Evolutionary conservation across 441 rosid genomes (phyloP), one percentile per base, ranked within the genome.

Genomic region (Gossypium gossypioides): DNA sequence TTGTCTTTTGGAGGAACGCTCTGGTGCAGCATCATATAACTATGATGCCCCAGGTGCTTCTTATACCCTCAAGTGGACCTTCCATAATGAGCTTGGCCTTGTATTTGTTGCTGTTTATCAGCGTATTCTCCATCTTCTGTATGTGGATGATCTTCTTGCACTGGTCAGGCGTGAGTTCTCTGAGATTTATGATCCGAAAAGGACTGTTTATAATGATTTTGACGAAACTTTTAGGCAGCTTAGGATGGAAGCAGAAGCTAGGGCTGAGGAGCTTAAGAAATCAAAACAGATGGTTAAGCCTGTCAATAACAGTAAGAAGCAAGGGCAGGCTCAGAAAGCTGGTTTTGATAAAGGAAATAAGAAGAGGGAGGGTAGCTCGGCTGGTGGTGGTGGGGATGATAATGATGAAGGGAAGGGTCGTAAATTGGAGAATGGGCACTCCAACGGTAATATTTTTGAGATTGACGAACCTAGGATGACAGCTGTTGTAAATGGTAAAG

Each of bases 51-150:
- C 93, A 0, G 96, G 98, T 60, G 90, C 92, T 37, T 78, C 96
- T 15, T 94, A 94, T 74, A 92, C 97, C 66, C 96, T 94, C 76
- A 92, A 92, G 73, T 92, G 97, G 99, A 89, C 92, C 21, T 94
- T 94, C 76, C 93, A 92, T 78, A 94, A 94, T 12, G 97, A 94
- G 58, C 97, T 94, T 40, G 97, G 97, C 3, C 89, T 94, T 13
- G 98, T 94, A 12, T 91, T 94, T 63, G 97, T 94, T 50, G 98
- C 96, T 3, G 97, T 94, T 22, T 94, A 91, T 82, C 98, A 94
- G 85, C 87, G 90, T 72, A 89, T 94, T 71, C 93, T 94, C 60
- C 93, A 90, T 76, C 77, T 94, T 52, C 76, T 94, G 3, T 94
- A 94, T 73, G 97, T 90, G 72, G 99, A 94, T 72, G 99, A 94